Conservation (phyloP, 148 eudicot genomes). For the Bassia scoparia region DNA sequence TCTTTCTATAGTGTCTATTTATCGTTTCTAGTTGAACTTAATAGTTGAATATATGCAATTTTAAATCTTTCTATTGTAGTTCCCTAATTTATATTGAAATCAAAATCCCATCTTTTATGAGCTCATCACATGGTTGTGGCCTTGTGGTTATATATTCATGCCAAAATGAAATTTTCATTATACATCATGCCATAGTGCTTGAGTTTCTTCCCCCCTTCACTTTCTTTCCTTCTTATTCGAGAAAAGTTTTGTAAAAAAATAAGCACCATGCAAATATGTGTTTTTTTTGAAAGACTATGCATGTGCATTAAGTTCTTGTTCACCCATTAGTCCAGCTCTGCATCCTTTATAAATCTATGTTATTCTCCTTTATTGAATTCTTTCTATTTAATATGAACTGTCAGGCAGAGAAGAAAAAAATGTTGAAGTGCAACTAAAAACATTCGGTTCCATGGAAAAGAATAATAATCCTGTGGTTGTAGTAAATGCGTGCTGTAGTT, state of each 20-base stretch:
- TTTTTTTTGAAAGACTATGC: background rate
- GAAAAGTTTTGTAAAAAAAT: background rate
- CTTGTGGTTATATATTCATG: background rate
- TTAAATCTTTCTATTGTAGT: background rate
- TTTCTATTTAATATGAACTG: slow-evolving; percentile 19
- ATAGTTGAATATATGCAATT: background rate
- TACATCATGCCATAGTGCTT: background rate
- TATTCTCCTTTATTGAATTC: slow-evolving; percentile 2
- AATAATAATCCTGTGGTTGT: slow-evolving; percentile 36
- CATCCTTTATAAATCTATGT: background rate
- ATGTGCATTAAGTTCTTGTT: background rate
- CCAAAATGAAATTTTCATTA: background rate
- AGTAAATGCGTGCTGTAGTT: slow-evolving; percentile 69
- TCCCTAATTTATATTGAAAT: background rate
- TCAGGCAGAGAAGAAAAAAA: slow-evolving; percentile 67
- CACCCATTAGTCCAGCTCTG: background rate
- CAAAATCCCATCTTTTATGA: background rate
- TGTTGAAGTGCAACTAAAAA: slow-evolving; percentile 54
- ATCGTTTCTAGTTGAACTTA: background rate
- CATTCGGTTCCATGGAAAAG: slow-evolving; percentile 41
- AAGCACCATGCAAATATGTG: background rate
- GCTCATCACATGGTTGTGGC: background rate
- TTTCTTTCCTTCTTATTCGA: background rate
- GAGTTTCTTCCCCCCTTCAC: background rate
- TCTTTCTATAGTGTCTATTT: background rate